Conservation (phyloP, 352 stramenopile species). For the Pythium periplocum region DNA sequence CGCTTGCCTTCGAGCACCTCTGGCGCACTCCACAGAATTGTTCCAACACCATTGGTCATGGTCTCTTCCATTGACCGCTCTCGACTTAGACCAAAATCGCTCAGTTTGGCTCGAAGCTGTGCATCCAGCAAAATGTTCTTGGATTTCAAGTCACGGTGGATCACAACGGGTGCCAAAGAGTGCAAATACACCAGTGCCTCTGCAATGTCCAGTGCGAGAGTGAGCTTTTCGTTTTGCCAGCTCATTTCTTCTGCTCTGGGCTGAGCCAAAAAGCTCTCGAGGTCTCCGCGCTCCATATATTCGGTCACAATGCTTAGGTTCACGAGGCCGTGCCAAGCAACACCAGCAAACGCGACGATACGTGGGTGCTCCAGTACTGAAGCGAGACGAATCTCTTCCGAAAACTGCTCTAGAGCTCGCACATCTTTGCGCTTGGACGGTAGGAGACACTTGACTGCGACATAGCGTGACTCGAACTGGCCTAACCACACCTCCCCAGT, state of each 20-base stretch:
- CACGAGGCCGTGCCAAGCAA: constrained; percentile 71
- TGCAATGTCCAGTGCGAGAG: constrained; percentile 53
- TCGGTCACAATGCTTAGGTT: constrained; percentile 77
- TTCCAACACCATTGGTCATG: constrained; percentile 75
- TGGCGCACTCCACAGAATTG: constrained; percentile 66
- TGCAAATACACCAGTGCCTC: constrained; percentile 71
- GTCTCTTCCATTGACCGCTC: constrained; percentile 62
- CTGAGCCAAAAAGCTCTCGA: constrained; percentile 44
- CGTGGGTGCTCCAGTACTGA: constrained; percentile 70
- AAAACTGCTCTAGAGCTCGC: constrained; percentile 64
- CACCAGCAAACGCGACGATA: constrained; percentile 78
- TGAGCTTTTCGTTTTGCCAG: constrained; percentile 57
- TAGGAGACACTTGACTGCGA: constrained; percentile 77
- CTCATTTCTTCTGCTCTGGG: constrained; percentile 33
- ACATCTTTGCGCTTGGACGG: constrained; percentile 56
- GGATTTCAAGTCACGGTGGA: constrained; percentile 70
- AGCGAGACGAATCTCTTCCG: constrained; percentile 77
- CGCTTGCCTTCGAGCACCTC: constrained; percentile 67
- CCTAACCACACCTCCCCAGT: constrained; percentile 82
- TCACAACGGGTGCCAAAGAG: constrained; percentile 56
- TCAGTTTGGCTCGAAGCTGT: constrained; percentile 58
- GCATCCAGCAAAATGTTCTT: constrained; percentile 70
- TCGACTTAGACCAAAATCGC: constrained; percentile 67
- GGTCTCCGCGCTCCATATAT: constrained; percentile 72
- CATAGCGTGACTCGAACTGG: constrained; percentile 64